Percentiles rank a stretch among this genome's conserved stretches.
Evolutionary conservation across 2,329 filamentous ascomycete genomes (phyloP).

Genomic region (Phialocephala sp.): DNA sequence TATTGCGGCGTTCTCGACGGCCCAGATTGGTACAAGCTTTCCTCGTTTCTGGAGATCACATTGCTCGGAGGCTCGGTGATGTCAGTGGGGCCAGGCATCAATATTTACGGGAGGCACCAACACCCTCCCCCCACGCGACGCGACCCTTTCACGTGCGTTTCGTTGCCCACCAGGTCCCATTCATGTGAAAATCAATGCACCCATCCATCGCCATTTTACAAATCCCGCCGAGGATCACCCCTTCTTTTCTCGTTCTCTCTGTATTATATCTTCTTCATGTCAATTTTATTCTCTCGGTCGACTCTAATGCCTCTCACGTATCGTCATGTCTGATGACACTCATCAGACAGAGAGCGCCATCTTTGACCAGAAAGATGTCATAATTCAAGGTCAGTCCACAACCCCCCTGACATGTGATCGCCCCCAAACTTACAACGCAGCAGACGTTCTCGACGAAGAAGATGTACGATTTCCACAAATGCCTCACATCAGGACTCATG

Average conservation of each 20-base stretch:
- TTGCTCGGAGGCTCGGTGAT: not conserved
- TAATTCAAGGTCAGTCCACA: slow-evolving; percentile 37
- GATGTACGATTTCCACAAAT: slow-evolving; percentile 37
- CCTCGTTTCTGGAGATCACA: not conserved
- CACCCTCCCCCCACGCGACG: not conserved
- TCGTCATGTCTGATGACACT: slow-evolving; percentile 41
- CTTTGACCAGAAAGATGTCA: slow-evolving; percentile 35
- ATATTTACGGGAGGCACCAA: not conserved
- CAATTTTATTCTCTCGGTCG: slow-evolving; percentile 7
- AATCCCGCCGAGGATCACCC: slow-evolving; percentile 15
- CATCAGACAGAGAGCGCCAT: slow-evolving; percentile 35
- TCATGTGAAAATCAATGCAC: slow-evolving; percentile 8
- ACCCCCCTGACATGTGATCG: slow-evolving; percentile 41
- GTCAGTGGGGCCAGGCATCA: slow-evolving; percentile 8
- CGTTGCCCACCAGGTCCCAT: not conserved
- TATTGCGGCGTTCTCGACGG: not conserved
- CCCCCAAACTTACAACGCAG: slow-evolving; percentile 23
- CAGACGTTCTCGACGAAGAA: slow-evolving; percentile 44
- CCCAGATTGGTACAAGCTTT: not conserved
- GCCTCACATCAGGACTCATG: not conserved
- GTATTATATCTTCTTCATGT: slow-evolving; percentile 30
- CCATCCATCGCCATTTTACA: not conserved
- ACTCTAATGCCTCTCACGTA: slow-evolving; percentile 35
- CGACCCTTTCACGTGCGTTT: not conserved
- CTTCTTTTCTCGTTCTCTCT: slow-evolving; percentile 15